These are phyloP conservation scores for Spencermartinsiella europaea DNA, from an alignment of 805 yeast species.

Conservation along the genomic window DNA sequence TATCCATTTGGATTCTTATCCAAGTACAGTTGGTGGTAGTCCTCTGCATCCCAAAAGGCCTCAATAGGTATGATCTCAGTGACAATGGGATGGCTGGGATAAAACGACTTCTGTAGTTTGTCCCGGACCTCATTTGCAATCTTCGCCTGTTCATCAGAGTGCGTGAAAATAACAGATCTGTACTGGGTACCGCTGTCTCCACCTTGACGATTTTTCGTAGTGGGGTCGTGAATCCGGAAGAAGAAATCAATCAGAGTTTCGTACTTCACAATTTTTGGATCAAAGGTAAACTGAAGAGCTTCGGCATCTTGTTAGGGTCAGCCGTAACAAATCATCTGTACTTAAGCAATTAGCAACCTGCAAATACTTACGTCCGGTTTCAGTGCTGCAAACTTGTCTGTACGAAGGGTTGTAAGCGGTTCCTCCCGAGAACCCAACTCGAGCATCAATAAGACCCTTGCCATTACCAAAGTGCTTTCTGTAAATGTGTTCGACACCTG, in stretches of 20 bases:
- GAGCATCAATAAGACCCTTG: slow-evolving; percentile 65
- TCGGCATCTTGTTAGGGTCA: too few species aligned
- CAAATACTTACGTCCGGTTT: slow-evolving; percentile 44
- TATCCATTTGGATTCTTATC: slow-evolving; percentile 79
- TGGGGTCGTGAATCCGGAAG: slow-evolving; percentile 92
- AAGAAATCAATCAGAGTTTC: slow-evolving; percentile 72
- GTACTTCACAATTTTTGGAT: slow-evolving; percentile 57
- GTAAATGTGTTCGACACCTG: slow-evolving; percentile 70
- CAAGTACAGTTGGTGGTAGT: slow-evolving; percentile 82
- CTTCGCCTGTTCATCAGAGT: slow-evolving; percentile 44
- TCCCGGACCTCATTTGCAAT: slow-evolving; percentile 44
- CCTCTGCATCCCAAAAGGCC: slow-evolving; percentile 90
- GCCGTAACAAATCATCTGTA: too few species aligned
- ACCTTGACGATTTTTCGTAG: slow-evolving; percentile 77
- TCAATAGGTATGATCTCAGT: slow-evolving; percentile 65
- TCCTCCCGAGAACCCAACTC: slow-evolving; percentile 93
- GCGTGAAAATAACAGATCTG: slow-evolving; percentile 74
- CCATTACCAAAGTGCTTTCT: slow-evolving; percentile 56
- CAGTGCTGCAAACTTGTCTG: slow-evolving; percentile 67
- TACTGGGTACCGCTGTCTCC: slow-evolving; percentile 87
- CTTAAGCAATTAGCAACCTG: too few species aligned
- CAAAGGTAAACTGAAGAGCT: slow-evolving; percentile 74
- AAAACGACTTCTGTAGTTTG: slow-evolving; percentile 67
- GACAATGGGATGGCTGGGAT: slow-evolving; percentile 55
- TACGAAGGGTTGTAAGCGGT: slow-evolving; percentile 50